Evolutionary conservation across 768 basidiomycete genomes (phyloP).

Genomic region (Cystobasidium onofrii): DNA sequence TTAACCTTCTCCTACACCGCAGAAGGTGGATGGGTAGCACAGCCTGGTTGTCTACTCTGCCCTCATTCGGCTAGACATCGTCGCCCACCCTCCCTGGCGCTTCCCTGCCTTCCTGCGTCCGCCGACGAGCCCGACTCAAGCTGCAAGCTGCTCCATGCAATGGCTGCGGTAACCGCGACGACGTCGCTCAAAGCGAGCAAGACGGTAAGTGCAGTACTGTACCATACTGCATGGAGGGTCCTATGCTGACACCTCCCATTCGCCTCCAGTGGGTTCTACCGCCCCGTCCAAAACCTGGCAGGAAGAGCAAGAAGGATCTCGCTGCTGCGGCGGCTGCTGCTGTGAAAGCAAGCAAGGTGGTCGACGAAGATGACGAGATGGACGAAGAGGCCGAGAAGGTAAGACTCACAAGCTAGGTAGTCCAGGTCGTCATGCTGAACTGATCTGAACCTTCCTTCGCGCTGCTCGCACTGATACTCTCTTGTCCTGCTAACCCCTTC

Average conservation of each 20-base stretch:
- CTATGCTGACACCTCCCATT: background rate
- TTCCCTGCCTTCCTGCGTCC: background rate
- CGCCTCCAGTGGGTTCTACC: constrained; percentile 30
- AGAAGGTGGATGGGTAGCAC: too few species aligned
- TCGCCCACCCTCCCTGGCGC: too few species aligned
- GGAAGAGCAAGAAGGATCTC: constrained; percentile 32
- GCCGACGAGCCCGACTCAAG: background rate
- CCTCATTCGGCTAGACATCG: too few species aligned
- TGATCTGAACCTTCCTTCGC: too few species aligned
- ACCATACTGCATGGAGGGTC: too few species aligned
- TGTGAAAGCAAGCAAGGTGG: background rate
- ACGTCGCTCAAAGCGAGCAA: constrained; percentile 21
- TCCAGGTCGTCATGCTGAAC: too few species aligned
- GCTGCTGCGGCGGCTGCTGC: constrained; percentile 6
- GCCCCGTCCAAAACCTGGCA: constrained; percentile 31
- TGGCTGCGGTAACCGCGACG: background rate
- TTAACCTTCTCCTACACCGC: too few species aligned
- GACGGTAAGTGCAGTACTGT: constrained; percentile 21
- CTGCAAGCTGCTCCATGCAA: background rate
- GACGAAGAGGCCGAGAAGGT: constrained; percentile 27
- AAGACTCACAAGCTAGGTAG: background rate
- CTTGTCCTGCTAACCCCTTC: too few species aligned
- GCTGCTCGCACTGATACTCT: background rate
- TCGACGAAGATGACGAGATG: constrained; percentile 4
- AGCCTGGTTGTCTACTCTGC: too few species aligned